phyloP scores from a whole-genome alignment of 2,329 filamentous ascomycete species.

The Xylariaceae sp. region DNA sequence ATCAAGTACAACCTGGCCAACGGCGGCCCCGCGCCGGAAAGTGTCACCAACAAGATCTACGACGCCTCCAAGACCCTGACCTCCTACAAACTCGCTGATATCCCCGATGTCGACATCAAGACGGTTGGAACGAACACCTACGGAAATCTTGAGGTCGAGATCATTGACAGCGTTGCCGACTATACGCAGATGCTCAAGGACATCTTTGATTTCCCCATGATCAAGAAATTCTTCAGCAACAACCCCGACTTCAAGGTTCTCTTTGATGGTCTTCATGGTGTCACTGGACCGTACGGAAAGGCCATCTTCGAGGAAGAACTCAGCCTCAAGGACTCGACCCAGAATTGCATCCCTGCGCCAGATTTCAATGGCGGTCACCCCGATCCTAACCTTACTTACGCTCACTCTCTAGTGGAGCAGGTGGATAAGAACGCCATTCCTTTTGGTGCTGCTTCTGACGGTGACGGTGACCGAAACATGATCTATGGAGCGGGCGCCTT shows the following conservation, averaged over 20 bases:
- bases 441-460: slow-evolving; percentile 94
- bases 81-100: slow-evolving; percentile 86
- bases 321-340: slow-evolving; percentile 70
- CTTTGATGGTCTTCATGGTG: slow-evolving; percentile 90
- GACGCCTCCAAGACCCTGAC: slow-evolving; percentile 84
- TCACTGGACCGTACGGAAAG: slow-evolving; percentile 91
- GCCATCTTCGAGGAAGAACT: slow-evolving; percentile 95
- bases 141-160: slow-evolving; percentile 85
- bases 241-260: slow-evolving; percentile 94
- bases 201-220: slow-evolving; percentile 96
- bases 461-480: slow-evolving; percentile 99
- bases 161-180: slow-evolving; percentile 88
- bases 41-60: slow-evolving; percentile 97
- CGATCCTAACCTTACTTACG: slow-evolving; percentile 96
- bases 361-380: slow-evolving; percentile 98
- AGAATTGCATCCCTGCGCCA: slow-evolving; percentile 88
- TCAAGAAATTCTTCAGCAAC: slow-evolving; percentile 84
- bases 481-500: slow-evolving; percentile 97
- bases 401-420: slow-evolving; percentile 86
- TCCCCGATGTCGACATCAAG: slow-evolving; percentile 79
- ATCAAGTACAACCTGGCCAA: slow-evolving; percentile 99
- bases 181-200: slow-evolving; percentile 95
- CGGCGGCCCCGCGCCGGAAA: slow-evolving; percentile 90
- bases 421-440: slow-evolving; percentile 90
- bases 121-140: slow-evolving; percentile 81